These are phyloP conservation scores for Vitis hybrid DNA, from an alignment of 177 flowering plant genomes.

Conservation along the genomic window DNA sequence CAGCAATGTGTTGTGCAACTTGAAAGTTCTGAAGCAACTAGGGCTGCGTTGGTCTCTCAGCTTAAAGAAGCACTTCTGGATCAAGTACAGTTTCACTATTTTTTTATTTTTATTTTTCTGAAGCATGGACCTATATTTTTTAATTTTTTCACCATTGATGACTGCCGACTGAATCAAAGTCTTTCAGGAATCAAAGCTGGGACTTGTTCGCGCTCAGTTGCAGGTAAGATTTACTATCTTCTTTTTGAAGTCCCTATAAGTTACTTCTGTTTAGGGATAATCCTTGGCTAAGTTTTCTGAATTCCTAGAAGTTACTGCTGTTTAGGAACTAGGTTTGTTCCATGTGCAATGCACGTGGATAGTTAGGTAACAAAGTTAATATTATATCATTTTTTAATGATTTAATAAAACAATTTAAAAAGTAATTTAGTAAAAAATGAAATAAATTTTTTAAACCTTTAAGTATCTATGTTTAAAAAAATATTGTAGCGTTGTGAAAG, in stretches of 20 bases:
- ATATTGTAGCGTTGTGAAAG: too few species aligned
- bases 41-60: conserved; percentile 54
- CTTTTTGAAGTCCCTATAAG: neutral
- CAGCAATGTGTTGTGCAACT: conserved; percentile 57
- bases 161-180: conserved; percentile 3
- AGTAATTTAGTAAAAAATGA: too few species aligned
- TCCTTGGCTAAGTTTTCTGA: too few species aligned
- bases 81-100: conserved; percentile 46
- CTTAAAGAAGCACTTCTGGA: conserved; percentile 81
- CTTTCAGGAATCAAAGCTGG: conserved; percentile 76
- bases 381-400: too few species aligned
- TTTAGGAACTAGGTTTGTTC: too few species aligned
- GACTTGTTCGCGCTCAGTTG: conserved; percentile 48
- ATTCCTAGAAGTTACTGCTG: too few species aligned
- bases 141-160: conserved; percentile 3
- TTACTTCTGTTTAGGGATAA: too few species aligned
- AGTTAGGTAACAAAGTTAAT: too few species aligned
- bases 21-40: conserved; percentile 52
- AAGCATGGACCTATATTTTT: neutral
- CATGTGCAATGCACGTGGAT: too few species aligned
- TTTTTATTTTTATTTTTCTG: neutral
- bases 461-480: too few species aligned
- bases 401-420: too few species aligned
- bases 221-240: conserved; percentile 45
- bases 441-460: too few species aligned